Percentiles rank a stretch among this genome's conserved stretches.
Evolutionary conservation across 371 early-diverging fungal genomes (phyloP).

Genomic region (Nosema muscidifuracis): DNA sequence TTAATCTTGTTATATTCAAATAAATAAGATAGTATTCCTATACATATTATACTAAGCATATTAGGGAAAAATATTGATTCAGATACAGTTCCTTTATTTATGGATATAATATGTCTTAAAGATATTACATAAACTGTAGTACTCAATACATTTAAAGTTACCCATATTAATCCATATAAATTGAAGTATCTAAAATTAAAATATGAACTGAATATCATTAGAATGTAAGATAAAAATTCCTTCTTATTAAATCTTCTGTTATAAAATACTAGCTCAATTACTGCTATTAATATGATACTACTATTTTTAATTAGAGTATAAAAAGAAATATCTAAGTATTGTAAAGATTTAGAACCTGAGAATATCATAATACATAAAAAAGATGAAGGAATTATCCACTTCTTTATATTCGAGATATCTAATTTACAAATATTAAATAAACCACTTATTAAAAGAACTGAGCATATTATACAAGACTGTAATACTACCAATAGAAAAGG

Average conservation of each 20-base stretch:
- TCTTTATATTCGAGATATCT: conserved; percentile 65
- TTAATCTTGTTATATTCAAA: background rate
- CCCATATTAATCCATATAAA: conserved; percentile 76
- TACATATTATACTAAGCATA: conserved; percentile 65
- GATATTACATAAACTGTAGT: conserved; percentile 78
- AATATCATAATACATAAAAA: conserved; percentile 87
- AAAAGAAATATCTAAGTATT: conserved; percentile 73
- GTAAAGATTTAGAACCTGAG: conserved; percentile 82
- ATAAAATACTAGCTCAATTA: conserved; percentile 77
- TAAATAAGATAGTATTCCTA: conserved; percentile 2
- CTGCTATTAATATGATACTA: conserved; percentile 87
- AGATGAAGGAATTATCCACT: conserved; percentile 76
- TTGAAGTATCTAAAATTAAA: conserved; percentile 72
- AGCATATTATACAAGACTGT: conserved; percentile 52
- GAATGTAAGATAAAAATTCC: conserved; percentile 70
- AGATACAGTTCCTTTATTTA: conserved; percentile 73
- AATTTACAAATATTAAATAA: conserved; percentile 58
- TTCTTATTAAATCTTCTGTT: conserved; percentile 69
- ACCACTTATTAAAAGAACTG: conserved; percentile 19
- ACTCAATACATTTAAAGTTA: conserved; percentile 75
- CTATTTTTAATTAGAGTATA: conserved; percentile 96
- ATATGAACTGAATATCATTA: conserved; percentile 88
- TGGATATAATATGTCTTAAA: conserved; percentile 75
- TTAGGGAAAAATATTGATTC: conserved; percentile 94
- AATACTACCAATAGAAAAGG: conserved; percentile 50